These are phyloP conservation scores for Venturia carpophila DNA, from an alignment of 2,329 filamentous ascomycete species.

Conservation along the genomic window DNA sequence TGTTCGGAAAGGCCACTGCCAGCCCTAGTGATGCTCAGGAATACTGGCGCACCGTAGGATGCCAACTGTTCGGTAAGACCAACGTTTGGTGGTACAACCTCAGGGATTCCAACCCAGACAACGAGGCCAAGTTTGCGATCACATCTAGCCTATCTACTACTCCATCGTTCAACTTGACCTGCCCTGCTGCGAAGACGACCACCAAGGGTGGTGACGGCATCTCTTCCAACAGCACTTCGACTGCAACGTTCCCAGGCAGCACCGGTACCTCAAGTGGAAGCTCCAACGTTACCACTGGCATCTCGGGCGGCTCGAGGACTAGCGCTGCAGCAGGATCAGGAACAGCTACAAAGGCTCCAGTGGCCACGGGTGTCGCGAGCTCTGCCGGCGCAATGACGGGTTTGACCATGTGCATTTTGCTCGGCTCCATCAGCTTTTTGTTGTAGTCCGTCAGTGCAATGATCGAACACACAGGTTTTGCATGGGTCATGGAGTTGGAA, in stretches of 20 bases:
- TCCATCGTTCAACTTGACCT: conserved; percentile 48
- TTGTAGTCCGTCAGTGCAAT: background rate
- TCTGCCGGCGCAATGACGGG: background rate
- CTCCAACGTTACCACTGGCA: background rate
- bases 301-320: background rate
- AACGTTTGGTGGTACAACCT: conserved; percentile 31
- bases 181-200: conserved; percentile 27
- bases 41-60: conserved; percentile 21
- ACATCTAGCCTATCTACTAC: conserved; percentile 46
- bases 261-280: background rate
- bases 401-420: conserved; percentile 1
- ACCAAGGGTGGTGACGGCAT: conserved; percentile 15
- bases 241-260: background rate
- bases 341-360: background rate
- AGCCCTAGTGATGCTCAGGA: conserved; percentile 18
- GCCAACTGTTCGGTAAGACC: conserved; percentile 19
- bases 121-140: conserved; percentile 51
- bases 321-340: background rate
- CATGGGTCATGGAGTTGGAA: background rate
- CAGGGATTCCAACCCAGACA: conserved; percentile 44
- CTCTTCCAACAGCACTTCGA: background rate
- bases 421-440: conserved; percentile 4
- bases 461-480: background rate
- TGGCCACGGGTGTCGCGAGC: background rate
- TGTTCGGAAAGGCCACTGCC: conserved; percentile 18